Base-by-base conservation (phyloP, 768 basidiomycete genomes). In the Russula abietina region DNA sequence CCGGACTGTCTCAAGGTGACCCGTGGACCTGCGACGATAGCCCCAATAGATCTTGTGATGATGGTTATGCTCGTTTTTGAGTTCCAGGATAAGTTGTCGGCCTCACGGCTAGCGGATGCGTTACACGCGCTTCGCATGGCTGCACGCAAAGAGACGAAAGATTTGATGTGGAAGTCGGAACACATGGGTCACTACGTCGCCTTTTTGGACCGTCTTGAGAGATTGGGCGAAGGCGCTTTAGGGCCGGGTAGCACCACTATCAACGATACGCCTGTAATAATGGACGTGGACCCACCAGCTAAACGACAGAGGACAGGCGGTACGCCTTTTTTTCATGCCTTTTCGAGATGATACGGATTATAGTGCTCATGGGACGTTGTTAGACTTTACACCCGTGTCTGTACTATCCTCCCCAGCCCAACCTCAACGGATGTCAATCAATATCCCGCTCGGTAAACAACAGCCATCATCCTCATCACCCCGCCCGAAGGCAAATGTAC, bases 21-120 rank as follows among this genome's bases (percentile, higher is more conserved):
- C 9, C 57, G 48, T 4, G 62, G 67, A 17, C 68, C 67, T 5
- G 36, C 53, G 2, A 68, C 60, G 6, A 53, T 69, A 43, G 67
- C 68, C 7, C 68, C 68, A 3, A 57, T 69, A 16, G 68, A 69
- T 39, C 60, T 69, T 9, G 64, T 68, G 6, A 57, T 62, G 58
- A 62, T 65, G 51, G 38, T 59, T 0, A 14, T 68, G 2, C 67
- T 69, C 41, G 59, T 69, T 19, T 61, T 59, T 19, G 56, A 57
- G 38, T 61, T 61, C 14, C 54, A 62, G 28, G 39, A 52, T 1
- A 59, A 54, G 53, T 16, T 67, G 2, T 30, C 65, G 7, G 12
- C 32, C 12, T 16, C 55, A 17, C 60, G 61, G 22, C 49, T 67
- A 9, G 36, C 54, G 10, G 61, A 52, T 28, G 67, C 65, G 9